Evolutionary conservation across 192 early-diverging fungal species (phyloP).

Genomic region (Rhizoclosmatium globosum): DNA sequence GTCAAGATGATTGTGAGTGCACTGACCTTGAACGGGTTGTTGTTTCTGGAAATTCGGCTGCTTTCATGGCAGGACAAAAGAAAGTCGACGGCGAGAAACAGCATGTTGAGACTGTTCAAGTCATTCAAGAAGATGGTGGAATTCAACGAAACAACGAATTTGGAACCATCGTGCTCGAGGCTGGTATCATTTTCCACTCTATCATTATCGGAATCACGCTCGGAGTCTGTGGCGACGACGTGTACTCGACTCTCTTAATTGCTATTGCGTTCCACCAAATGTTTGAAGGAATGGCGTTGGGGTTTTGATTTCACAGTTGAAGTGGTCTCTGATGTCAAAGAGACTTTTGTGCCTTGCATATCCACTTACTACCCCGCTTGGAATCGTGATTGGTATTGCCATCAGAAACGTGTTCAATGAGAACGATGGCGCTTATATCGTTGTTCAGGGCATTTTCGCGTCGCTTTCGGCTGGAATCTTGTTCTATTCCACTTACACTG

Average conservation of each 20-base stretch:
- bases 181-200: conserved; percentile 56
- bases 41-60: conserved; percentile 2
- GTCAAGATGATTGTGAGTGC: background rate
- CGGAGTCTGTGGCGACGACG: conserved; percentile 39
- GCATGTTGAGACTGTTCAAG: background rate
- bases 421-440: conserved; percentile 60
- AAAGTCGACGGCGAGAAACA: background rate
- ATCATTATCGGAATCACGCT: conserved; percentile 59
- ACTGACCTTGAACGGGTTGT: background rate
- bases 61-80: background rate
- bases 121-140: background rate
- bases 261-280: conserved; percentile 60
- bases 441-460: conserved; percentile 79
- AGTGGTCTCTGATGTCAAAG: background rate
- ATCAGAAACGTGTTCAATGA: conserved; percentile 84
- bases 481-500: conserved; percentile 78
- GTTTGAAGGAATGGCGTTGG: conserved; percentile 50
- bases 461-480: conserved; percentile 81
- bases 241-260: conserved; percentile 49
- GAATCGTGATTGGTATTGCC: conserved; percentile 80
- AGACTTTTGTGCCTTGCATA: conserved; percentile 54
- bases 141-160: conserved; percentile 34
- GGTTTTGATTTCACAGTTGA: conserved; percentile 28
- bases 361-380: conserved; percentile 80
- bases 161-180: conserved; percentile 49